phyloP scores from a whole-genome alignment of 345 rosid genomes.

The Heritiera fomes region DNA sequence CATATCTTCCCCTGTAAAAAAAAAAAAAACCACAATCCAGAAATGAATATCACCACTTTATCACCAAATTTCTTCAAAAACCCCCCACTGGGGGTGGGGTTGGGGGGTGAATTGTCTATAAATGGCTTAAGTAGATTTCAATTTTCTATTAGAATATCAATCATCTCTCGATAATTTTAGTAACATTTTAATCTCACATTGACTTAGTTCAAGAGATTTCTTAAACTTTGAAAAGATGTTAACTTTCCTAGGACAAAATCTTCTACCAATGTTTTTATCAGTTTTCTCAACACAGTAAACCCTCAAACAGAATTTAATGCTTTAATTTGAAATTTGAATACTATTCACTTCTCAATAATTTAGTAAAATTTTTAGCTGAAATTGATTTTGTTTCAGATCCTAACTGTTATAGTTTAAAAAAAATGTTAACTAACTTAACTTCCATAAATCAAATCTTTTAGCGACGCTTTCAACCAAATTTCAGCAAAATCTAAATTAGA shows the following conservation, averaged over 20 bases:
- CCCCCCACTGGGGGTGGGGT: too few relatives aligned
- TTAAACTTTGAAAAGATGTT: too few relatives aligned
- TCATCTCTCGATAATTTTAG: not conserved
- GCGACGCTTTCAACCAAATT: not conserved
- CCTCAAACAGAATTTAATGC: not conserved
- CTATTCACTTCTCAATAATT: not conserved
- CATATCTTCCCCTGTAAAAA: conserved; percentile 68
- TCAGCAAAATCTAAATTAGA: not conserved
- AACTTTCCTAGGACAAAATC: not conserved
- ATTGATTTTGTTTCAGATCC: not conserved
- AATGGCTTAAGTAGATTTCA: not conserved
- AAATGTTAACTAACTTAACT: not conserved
- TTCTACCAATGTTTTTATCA: not conserved
- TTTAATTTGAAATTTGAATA: not conserved
- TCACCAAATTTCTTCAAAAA: not conserved
- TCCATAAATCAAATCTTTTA: not conserved
- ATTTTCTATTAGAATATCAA: not conserved
- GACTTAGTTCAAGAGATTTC: not conserved
- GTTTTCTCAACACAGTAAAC: not conserved
- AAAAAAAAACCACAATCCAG: not conserved
- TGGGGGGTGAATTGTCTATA: not conserved
- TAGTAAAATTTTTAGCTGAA: not conserved
- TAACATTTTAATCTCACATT: not conserved
- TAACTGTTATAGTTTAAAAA: not conserved
- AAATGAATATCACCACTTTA: not conserved